Base-by-base conservation (phyloP, 2,329 filamentous ascomycete genomes). In the Paradendryphiella salina region DNA sequence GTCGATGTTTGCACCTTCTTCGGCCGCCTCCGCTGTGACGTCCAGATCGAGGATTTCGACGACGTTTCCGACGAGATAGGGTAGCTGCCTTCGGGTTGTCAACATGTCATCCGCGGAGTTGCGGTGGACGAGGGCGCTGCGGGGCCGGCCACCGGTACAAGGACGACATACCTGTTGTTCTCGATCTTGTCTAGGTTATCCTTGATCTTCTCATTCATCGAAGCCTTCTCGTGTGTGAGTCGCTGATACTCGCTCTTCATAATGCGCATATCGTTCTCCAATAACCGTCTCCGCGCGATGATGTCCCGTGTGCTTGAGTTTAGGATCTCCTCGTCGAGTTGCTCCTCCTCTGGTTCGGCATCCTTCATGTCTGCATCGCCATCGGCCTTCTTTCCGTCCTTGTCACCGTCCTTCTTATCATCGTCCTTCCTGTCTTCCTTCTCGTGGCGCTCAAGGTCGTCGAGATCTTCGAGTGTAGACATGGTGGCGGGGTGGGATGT, bases 171-270 rank as follows among this genome's bases (percentile, higher is more conserved):
- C 92, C 91, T 85, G 80, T 99, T 99, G 78, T 99, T 97, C 63
- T 95, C 92, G 69, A 99, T 99, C 84, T 99, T 99, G 65, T 99
- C 95, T 69, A 90, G 79, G 71, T 99, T 99, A 73, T 99, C 94
- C 82, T 96, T 97, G 76, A 99, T 97, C 81, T 96, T 97, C 76
- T 97, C 93, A 51, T 86, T 86, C 94, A 99, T 99, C 40, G 90
- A 87, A 41, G 88, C 85, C 79, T 96, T 96, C 78, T 99, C 94
- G 69, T 99, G 94, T 67, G 88, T 88, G 77, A 99, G 81, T 65
- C 94, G 87, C 73, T 96, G 92, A 67, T 85, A 91, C 76, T 99
- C 94, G 81, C 91, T 96, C 82, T 89, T 93, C 91, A 99, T 97
- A 77, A 99, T 97, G 68, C 94, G 85, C 69, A 94, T 89, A 76